Percentiles rank a stretch among this genome's conserved stretches.
These are phyloP conservation scores for Pythium vanterpoolii DNA, from an alignment of 352 stramenopile species.

Conservation along the genomic window DNA sequence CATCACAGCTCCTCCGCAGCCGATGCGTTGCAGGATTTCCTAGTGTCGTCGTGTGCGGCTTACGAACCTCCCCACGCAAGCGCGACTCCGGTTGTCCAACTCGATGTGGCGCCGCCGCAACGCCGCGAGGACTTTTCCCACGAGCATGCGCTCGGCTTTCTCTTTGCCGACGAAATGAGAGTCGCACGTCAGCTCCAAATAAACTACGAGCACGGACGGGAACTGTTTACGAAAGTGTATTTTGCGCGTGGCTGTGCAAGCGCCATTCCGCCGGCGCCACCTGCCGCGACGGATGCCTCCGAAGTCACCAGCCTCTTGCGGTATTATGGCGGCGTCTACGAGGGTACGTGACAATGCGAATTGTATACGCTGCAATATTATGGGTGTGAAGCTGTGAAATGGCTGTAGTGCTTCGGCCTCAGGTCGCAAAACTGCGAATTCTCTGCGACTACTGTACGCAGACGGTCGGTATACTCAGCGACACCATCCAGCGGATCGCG, in stretches of 20 bases:
- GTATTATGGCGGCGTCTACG: constrained; percentile 50
- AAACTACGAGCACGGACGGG: constrained; percentile 29
- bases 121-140: constrained; percentile 40
- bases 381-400: background rate
- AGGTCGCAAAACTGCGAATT: constrained; percentile 51
- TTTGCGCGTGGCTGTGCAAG: constrained; percentile 53
- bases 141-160: constrained; percentile 39
- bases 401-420: constrained; percentile 49
- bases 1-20: constrained; percentile 9
- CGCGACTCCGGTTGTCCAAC: constrained; percentile 17
- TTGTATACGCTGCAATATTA: background rate
- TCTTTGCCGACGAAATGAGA: constrained; percentile 66
- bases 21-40: constrained; percentile 32
- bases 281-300: constrained; percentile 19
- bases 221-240: constrained; percentile 51
- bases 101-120: constrained; percentile 28
- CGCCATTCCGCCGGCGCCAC: constrained; percentile 35
- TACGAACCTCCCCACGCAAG: constrained; percentile 18
- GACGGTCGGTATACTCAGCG: constrained; percentile 56
- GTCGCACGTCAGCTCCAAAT: constrained; percentile 47
- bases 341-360: constrained; percentile 23
- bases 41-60: constrained; percentile 18
- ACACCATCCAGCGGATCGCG: constrained; percentile 67
- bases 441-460: constrained; percentile 56
- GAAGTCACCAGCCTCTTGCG: constrained; percentile 25